Conservation (phyloP, 169 alveolate genomes). For the Eimeria zaria region DNA sequence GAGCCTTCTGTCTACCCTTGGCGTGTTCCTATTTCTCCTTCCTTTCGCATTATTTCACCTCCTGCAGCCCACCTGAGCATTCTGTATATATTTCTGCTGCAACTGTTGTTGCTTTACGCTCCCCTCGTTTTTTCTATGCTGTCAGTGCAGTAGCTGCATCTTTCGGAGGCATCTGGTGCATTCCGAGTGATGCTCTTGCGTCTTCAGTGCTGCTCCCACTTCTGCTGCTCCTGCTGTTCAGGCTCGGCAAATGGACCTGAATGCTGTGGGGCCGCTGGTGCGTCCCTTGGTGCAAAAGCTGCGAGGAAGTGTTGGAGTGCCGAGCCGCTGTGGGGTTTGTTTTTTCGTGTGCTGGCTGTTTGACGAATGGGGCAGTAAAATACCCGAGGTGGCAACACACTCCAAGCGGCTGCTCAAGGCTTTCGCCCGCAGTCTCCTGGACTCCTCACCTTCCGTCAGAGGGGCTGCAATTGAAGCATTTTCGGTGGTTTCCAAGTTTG, state of each 20-base stretch:
- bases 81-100: slow-evolving; percentile 1
- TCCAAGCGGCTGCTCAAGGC: slow-evolving; percentile 72
- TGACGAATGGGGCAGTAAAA: slow-evolving; percentile 71
- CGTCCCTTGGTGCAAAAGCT: slow-evolving; percentile 78
- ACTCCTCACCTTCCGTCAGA: slow-evolving; percentile 75
- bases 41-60: not conserved
- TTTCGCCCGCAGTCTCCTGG: slow-evolving; percentile 73
- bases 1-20: not conserved
- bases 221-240: slow-evolving; percentile 16
- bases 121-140: not conserved
- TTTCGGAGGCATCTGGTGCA: slow-evolving; percentile 4
- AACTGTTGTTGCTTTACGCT: not conserved
- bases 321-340: slow-evolving; percentile 83
- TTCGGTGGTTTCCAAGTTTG: slow-evolving; percentile 68
- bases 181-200: not conserved
- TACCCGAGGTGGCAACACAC: slow-evolving; percentile 47
- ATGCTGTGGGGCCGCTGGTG: slow-evolving; percentile 46
- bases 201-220: slow-evolving; percentile 9
- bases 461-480: slow-evolving; percentile 80
- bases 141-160: slow-evolving; percentile 19
- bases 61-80: not conserved
- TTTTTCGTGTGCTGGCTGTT: slow-evolving; percentile 71
- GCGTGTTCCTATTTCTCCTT: not conserved
- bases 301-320: slow-evolving; percentile 76
- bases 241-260: slow-evolving; percentile 78